Conservation (phyloP, 2,329 filamentous ascomycete species). For the Neofusicoccum laricinum region DNA sequence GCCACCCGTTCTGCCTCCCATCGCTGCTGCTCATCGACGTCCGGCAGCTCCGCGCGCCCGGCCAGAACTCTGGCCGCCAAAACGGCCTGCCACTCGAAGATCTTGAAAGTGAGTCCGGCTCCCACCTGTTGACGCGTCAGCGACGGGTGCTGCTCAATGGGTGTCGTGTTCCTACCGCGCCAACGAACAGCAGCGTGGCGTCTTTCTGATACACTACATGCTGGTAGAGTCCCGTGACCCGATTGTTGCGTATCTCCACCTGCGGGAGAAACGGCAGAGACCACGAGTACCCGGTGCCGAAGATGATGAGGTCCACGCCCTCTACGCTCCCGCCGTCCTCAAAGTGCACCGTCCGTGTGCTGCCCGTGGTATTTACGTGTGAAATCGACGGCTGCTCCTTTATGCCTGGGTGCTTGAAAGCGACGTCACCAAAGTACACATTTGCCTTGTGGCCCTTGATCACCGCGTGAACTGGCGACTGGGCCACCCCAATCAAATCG, state of each 20-base stretch:
- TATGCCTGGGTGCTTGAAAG: conserved; percentile 60
- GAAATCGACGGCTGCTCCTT: conserved; percentile 48
- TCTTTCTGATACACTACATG: conserved; percentile 57
- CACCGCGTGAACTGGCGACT: conserved; percentile 52
- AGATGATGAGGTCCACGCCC: conserved; percentile 61
- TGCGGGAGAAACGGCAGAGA: conserved; percentile 56
- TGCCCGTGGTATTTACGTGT: conserved; percentile 37
- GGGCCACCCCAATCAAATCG: conserved; percentile 47
- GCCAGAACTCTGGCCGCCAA: conserved; percentile 58
- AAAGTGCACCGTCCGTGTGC: conserved; percentile 50
- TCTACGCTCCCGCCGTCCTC: conserved; percentile 52
- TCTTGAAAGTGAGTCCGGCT: conserved; percentile 63
- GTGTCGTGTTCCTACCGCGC: conserved; percentile 46
- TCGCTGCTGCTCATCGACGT: conserved; percentile 45
- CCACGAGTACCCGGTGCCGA: conserved; percentile 66
- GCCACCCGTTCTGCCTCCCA: conserved; percentile 60
- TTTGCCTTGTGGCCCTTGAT: conserved; percentile 52
- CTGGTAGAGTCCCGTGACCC: conserved; percentile 56
- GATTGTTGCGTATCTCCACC: conserved; percentile 53
- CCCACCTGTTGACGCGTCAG: conserved; percentile 26
- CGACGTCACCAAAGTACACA: conserved; percentile 57
- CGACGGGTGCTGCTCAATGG: background rate
- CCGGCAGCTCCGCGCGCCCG: conserved; percentile 51
- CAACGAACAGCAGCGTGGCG: conserved; percentile 56
- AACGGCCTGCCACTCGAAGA: conserved; percentile 68